phyloP scores from a whole-genome alignment of 108 stramenopile species.

The Cyclotella choctawhatcheeana region DNA sequence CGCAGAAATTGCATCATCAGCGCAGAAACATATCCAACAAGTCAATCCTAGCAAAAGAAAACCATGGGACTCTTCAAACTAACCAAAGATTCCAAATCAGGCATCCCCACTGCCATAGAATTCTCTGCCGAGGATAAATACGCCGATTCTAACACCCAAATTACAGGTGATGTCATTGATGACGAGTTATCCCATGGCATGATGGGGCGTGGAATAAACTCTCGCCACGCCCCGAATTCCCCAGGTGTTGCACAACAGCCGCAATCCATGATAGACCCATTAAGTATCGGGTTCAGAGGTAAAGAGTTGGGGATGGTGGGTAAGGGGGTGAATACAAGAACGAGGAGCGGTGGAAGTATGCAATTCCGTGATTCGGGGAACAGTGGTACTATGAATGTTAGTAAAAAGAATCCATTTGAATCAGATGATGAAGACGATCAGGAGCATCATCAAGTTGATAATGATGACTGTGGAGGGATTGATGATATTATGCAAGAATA shows the following conservation, averaged over 20 bases:
- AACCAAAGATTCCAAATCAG: neutral
- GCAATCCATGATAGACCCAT: neutral
- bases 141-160: conserved; percentile 7
- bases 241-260: neutral
- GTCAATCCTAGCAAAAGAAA: neutral
- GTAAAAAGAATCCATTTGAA: conserved; percentile 1
- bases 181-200: conserved; percentile 5
- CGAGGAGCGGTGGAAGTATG: no score
- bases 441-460: no score
- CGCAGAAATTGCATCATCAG: no score
- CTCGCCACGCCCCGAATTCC: neutral
- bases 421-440: neutral
- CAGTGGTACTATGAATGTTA: neutral
- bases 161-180: neutral
- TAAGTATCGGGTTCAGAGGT: neutral
- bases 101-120: conserved; percentile 23
- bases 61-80: conserved; percentile 15
- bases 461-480: neutral
- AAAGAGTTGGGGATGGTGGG: conserved; percentile 7
- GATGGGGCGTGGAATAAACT: conserved; percentile 11
- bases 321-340: neutral
- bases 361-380: no score
- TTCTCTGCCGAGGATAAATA: conserved; percentile 11
- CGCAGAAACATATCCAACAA: no score
- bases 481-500: conserved; percentile 7